These are phyloP conservation scores for Solanum bulbocastanum DNA, from an alignment of 257 asterid species.

Conservation along the genomic window DNA sequence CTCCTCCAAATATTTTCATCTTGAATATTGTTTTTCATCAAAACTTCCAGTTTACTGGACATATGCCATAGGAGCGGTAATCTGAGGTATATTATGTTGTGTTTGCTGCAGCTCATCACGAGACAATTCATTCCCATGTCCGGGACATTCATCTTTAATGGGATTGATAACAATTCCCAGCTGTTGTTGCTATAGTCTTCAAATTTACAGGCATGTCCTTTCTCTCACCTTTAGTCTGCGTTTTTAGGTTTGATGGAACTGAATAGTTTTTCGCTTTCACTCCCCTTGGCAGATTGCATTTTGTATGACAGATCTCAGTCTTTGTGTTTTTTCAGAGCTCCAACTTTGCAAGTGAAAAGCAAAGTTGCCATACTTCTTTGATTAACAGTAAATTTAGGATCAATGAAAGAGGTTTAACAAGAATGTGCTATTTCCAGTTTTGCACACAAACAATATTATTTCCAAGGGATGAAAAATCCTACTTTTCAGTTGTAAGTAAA, in stretches of 20 bases:
- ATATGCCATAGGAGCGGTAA: not conserved
- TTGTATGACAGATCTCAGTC: not conserved
- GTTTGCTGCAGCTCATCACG: conserved; percentile 65
- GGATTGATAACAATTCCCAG: conserved; percentile 90
- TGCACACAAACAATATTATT: not conserved
- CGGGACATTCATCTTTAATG: conserved; percentile 89
- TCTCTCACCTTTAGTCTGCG: not conserved
- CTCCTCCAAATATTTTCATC: not conserved
- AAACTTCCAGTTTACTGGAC: not conserved
- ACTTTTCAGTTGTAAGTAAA: not conserved
- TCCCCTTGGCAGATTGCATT: not conserved
- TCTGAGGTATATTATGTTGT: conserved; percentile 4
- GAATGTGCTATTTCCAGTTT: not conserved
- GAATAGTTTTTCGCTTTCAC: not conserved
- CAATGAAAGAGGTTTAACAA: not conserved
- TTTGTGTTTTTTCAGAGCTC: not conserved
- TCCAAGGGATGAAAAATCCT: not conserved
- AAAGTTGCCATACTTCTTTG: not conserved
- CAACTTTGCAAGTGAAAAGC: not conserved
- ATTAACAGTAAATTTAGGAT: not conserved
- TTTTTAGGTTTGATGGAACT: not conserved
- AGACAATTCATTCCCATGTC: conserved; percentile 84
- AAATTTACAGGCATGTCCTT: conserved; percentile 5
- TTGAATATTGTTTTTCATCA: not conserved
- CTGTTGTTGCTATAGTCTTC: conserved; percentile 25